phyloP scores from a whole-genome alignment of 2,329 filamentous ascomycete genomes.

The Pyricularia pennisetigena region DNA sequence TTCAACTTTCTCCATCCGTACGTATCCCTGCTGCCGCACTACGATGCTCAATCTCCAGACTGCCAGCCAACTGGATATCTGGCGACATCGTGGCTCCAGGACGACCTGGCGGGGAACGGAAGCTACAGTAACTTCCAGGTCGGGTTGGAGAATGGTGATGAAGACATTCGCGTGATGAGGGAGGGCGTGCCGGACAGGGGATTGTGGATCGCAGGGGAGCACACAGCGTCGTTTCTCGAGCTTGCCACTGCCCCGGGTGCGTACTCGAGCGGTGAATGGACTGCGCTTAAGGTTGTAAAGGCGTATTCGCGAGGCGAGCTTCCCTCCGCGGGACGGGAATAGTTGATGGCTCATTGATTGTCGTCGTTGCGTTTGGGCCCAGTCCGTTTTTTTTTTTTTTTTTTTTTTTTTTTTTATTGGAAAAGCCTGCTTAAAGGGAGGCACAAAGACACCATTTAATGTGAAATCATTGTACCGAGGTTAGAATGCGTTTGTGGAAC shows the following conservation, averaged over 20 bases:
- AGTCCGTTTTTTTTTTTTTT: no score
- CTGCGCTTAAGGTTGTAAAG: conserved; percentile 54
- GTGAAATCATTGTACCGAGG: background rate
- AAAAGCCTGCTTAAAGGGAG: no score
- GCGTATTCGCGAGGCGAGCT: conserved; percentile 31
- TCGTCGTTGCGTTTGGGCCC: no score
- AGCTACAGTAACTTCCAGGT: conserved; percentile 81
- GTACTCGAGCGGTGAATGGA: conserved; percentile 81
- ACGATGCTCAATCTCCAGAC: conserved; percentile 35
- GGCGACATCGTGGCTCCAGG: conserved; percentile 68
- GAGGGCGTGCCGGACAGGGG: conserved; percentile 55
- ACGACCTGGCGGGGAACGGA: conserved; percentile 71
- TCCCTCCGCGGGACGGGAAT: background rate
- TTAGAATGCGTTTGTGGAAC: background rate
- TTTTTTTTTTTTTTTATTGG: no score
- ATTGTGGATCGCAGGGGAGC: conserved; percentile 82
- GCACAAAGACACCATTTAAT: no score
- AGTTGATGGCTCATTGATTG: background rate
- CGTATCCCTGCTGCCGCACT: conserved; percentile 65
- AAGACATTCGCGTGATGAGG: conserved; percentile 58
- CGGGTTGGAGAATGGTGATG: conserved; percentile 59
- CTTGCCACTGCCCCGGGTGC: conserved; percentile 84
- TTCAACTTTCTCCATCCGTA: conserved; percentile 67
- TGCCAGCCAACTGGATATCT: conserved; percentile 56
- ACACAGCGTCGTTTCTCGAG: conserved; percentile 83